A percentile compares a stretch with the other conserved stretches of the same genome.
Evolutionary conservation across 139 green algal genomes (phyloP).

Genomic region (Pseudopediastrum boryanum): DNA sequence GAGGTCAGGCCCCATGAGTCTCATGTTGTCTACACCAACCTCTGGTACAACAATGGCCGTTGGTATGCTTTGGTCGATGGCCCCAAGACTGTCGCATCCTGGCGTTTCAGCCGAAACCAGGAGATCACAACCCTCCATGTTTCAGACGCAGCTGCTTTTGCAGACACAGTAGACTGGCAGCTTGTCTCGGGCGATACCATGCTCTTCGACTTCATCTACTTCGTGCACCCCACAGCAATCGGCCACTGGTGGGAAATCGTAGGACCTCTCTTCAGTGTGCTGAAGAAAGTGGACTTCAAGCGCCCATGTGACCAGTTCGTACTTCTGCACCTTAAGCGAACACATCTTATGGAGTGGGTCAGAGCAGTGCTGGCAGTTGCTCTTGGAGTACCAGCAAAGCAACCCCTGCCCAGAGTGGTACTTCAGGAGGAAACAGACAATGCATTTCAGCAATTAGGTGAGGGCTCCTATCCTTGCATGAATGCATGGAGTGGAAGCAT

Average conservation of each 20-base stretch:
- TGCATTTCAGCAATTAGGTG: conserved; percentile 73
- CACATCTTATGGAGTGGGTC: conserved; percentile 87
- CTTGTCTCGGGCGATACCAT: conserved; percentile 79
- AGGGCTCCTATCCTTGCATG: conserved; percentile 5
- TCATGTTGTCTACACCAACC: conserved; percentile 53
- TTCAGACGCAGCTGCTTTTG: conserved; percentile 34
- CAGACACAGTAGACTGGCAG: conserved; percentile 41
- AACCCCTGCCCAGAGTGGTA: conserved; percentile 73
- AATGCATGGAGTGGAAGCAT: background rate
- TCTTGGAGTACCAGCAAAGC: conserved; percentile 52
- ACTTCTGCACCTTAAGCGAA: conserved; percentile 75
- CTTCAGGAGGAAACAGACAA: conserved; percentile 72
- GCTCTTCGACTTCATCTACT: conserved; percentile 89
- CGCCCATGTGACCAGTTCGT: conserved; percentile 64
- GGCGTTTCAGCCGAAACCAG: conserved; percentile 63
- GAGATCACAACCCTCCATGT: conserved; percentile 60
- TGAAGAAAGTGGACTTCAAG: conserved; percentile 40
- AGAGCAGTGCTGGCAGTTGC: conserved; percentile 60
- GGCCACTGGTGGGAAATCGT: conserved; percentile 91
- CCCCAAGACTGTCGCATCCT: conserved; percentile 36
- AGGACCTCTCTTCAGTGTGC: conserved; percentile 75
- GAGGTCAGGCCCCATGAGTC: conserved; percentile 54
- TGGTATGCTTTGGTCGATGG: conserved; percentile 79
- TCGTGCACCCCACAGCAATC: conserved; percentile 88
- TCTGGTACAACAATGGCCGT: conserved; percentile 82